Evolutionary conservation across 805 yeast genomes (phyloP).

Genomic region (Kazachstania kunashirensis): DNA sequence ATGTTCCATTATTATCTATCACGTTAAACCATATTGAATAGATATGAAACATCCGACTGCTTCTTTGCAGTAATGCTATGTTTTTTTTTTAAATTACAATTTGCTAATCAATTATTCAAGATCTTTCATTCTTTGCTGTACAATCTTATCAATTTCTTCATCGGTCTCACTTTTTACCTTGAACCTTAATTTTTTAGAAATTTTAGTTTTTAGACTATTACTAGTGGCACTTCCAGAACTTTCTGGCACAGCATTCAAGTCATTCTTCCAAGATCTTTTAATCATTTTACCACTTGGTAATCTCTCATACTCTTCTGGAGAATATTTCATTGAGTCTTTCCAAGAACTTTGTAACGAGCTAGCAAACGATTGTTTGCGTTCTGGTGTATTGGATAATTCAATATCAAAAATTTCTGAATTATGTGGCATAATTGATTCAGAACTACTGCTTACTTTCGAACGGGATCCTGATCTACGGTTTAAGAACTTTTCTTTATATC

Average conservation of each 20-base stretch:
- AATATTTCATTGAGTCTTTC: background rate
- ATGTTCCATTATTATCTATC: too few relatives aligned
- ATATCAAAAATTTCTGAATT: background rate
- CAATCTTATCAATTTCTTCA: slow-evolving; percentile 45
- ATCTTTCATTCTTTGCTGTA: slow-evolving; percentile 38
- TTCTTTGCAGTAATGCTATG: too few relatives aligned
- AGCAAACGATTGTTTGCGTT: background rate
- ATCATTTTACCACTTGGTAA: slow-evolving; percentile 69
- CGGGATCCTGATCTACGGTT: background rate
- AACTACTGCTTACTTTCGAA: background rate
- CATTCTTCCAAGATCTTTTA: slow-evolving; percentile 27
- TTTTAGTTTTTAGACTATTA: slow-evolving; percentile 4
- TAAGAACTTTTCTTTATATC: slow-evolving; percentile 19
- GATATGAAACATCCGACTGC: too few relatives aligned
- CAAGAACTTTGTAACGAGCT: background rate
- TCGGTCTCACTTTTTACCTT: slow-evolving; percentile 24
- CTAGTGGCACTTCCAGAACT: background rate
- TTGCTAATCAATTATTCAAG: slow-evolving; percentile 20
- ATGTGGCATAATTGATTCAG: slow-evolving; percentile 5
- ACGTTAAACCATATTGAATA: too few relatives aligned
- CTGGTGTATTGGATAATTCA: background rate
- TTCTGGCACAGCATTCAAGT: background rate
- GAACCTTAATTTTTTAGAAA: slow-evolving; percentile 33
- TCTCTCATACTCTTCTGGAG: slow-evolving; percentile 38
- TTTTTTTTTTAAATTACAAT: too few relatives aligned